phyloP scores from a whole-genome alignment of 129 eudicot species.

The Lonicera japonica region DNA sequence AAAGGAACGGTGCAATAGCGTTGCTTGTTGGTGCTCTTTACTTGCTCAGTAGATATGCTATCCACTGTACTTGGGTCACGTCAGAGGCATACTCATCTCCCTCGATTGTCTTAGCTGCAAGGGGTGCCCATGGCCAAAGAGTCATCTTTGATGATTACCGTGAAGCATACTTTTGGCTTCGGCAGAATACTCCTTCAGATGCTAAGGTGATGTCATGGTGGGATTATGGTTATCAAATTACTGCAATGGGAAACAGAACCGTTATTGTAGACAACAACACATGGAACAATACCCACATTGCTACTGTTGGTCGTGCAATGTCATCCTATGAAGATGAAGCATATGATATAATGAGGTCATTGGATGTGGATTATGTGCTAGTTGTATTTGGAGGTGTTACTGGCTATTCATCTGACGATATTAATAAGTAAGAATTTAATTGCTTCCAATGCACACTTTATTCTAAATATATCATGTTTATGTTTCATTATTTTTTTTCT shows the following conservation, averaged over 20 bases:
- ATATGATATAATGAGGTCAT: constrained; percentile 79
- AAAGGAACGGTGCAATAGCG: constrained; percentile 70
- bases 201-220: constrained; percentile 98
- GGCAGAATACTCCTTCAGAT: constrained; percentile 87
- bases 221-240: constrained; percentile 97
- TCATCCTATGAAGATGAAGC: constrained; percentile 98
- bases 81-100: constrained; percentile 99
- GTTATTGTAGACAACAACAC: constrained; percentile 95
- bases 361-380: constrained; percentile 83
- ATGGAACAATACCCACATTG: constrained; percentile 94
- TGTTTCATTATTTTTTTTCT: too few species aligned
- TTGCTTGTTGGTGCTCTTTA: constrained; percentile 86
- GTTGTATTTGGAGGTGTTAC: constrained; percentile 97
- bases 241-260: constrained; percentile 92
- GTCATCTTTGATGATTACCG: constrained; percentile 93
- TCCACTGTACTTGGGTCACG: constrained; percentile 94
- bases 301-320: constrained; percentile 93
- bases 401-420: constrained; percentile 97
- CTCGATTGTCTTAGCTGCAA: constrained; percentile 90
- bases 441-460: neutral
- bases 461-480: too few species aligned
- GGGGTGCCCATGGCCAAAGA: constrained; percentile 85
- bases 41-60: constrained; percentile 81
- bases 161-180: constrained; percentile 90
- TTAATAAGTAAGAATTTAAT: constrained; percentile 61